Conservation (phyloP, 2,329 filamentous ascomycete genomes). For the Alternaria postmessia region DNA sequence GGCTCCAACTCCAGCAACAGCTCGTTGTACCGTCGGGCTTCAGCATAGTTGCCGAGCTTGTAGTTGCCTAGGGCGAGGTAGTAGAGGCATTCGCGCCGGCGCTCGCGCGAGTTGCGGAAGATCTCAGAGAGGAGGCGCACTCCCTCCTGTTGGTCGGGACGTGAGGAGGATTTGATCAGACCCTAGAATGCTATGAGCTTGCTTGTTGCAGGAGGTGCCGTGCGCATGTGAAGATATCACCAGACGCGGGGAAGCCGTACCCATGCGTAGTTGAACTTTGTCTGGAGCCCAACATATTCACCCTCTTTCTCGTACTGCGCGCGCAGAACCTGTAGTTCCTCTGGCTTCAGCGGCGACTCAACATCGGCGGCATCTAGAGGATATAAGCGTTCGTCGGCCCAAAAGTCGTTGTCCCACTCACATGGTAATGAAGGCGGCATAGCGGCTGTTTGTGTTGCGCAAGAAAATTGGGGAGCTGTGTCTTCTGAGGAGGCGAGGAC, state of each 20-base stretch:
- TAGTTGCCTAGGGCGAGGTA: conserved; percentile 97
- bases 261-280: conserved; percentile 99
- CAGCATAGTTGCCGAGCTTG: conserved; percentile 97
- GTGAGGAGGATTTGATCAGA: conserved; percentile 88
- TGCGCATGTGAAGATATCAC: conserved; percentile 2
- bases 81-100: conserved; percentile 96
- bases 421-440: conserved; percentile 51
- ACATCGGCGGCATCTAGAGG: conserved; percentile 90
- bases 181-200: conserved; percentile 64
- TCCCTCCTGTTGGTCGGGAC: conserved; percentile 90
- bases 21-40: conserved; percentile 94
- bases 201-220: conserved; percentile 5
- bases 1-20: conserved; percentile 89
- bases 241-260: conserved; percentile 59
- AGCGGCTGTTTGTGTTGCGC: conserved; percentile 11
- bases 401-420: conserved; percentile 29
- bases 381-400: conserved; percentile 33
- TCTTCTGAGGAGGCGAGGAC: background rate
- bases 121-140: conserved; percentile 95
- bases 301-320: conserved; percentile 97
- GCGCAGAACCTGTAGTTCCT: conserved; percentile 90
- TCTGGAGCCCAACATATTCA: conserved; percentile 95
- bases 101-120: conserved; percentile 91
- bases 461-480: background rate
- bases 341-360: conserved; percentile 90